Percentiles rank a stretch among this genome's conserved stretches.
These are phyloP conservation scores for Amanita exitialis DNA, from an alignment of 768 basidiomycete species.

Conservation along the genomic window DNA sequence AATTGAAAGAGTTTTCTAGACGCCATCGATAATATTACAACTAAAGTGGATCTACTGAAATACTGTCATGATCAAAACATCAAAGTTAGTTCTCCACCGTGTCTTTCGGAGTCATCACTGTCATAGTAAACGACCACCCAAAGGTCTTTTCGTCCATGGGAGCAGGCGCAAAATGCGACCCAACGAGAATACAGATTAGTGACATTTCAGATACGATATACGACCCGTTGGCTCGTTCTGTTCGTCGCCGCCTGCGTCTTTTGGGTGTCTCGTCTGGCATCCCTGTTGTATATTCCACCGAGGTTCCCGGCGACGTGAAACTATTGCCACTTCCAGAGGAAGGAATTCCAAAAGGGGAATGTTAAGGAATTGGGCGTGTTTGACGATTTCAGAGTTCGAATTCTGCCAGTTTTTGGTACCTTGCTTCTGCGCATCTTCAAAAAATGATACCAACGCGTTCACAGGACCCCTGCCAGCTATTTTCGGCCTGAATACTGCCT, in stretches of 20 bases:
- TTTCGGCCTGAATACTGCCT: slow-evolving; percentile 86
- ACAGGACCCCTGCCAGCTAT: slow-evolving; percentile 76
- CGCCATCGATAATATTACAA: slow-evolving; percentile 95
- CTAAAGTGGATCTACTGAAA: slow-evolving; percentile 89
- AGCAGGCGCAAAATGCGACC: slow-evolving; percentile 89
- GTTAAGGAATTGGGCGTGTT: slow-evolving; percentile 86
- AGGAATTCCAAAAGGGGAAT: slow-evolving; percentile 81
- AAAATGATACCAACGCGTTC: neutral
- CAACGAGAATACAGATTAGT: slow-evolving; percentile 89
- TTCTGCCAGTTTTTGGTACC: slow-evolving; percentile 82
- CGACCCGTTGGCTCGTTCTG: slow-evolving; percentile 89
- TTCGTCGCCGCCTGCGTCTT: slow-evolving; percentile 65
- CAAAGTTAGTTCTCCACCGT: slow-evolving; percentile 41
- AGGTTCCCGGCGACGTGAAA: slow-evolving; percentile 82
- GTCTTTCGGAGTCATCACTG: neutral
- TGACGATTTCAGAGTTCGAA: slow-evolving; percentile 89
- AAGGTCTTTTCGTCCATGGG: slow-evolving; percentile 97
- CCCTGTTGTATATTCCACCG: slow-evolving; percentile 93
- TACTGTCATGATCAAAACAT: slow-evolving; percentile 76
- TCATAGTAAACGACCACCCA: slow-evolving; percentile 19
- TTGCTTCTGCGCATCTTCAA: slow-evolving; percentile 3
- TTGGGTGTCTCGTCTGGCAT: slow-evolving; percentile 56
- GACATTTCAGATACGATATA: slow-evolving; percentile 91
- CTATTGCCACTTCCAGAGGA: slow-evolving; percentile 86
- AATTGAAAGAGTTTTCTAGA: slow-evolving; percentile 30